Evolutionary conservation across 2,329 filamentous ascomycete genomes (phyloP), one percentile per base, ranked within the genome.

Genomic region (Teratosphaeria destructans): DNA sequence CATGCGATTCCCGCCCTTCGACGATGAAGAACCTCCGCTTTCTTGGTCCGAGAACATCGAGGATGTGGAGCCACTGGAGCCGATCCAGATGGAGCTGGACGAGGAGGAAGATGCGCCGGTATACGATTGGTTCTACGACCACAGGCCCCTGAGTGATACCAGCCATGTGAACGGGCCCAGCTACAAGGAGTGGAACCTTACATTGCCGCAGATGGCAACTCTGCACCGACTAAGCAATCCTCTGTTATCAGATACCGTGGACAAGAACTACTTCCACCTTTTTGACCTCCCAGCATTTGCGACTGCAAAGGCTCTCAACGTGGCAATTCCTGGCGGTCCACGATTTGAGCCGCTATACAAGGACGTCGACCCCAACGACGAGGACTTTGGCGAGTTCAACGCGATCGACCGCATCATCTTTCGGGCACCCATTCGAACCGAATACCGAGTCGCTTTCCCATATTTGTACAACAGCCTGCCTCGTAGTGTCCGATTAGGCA

Each of bases 381-480:
- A 99, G 74, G 94, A 99, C 71, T 99, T 99, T 75, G 94, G 94
- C 75, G 94, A 99, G 75, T 99, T 99, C 81, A 99, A 99, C 71
- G 94, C 94, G 37, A 99, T 99, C 68, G 94, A 99, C 71, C 90
- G 95, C 67, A 99, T 99, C 75, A 99, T 99, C 66, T 99, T 99
- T 81, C 88, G 94, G 65, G 87, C 89, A 54, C 92, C 93, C 0
- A 95, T 97, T 65, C 86, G 93, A 66, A 99, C 93, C 8, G 94
- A 99, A 75, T 96, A 95, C 70, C 86, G 93, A 54, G 94, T 99
- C 52, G 91, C 91, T 0, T 97, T 90, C 72, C 94, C 94, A 0
- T 96, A 88, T 73, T 81, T 99, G 5, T 99, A 99, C 78, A 99
- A 99, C 73, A 96, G 93, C 19, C 81, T 99, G 5, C 95, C 94